Evolutionary conservation across 345 rosid species (phyloP), one percentile per base, ranked within the genome.

Genomic region (Syzygium grande): DNA sequence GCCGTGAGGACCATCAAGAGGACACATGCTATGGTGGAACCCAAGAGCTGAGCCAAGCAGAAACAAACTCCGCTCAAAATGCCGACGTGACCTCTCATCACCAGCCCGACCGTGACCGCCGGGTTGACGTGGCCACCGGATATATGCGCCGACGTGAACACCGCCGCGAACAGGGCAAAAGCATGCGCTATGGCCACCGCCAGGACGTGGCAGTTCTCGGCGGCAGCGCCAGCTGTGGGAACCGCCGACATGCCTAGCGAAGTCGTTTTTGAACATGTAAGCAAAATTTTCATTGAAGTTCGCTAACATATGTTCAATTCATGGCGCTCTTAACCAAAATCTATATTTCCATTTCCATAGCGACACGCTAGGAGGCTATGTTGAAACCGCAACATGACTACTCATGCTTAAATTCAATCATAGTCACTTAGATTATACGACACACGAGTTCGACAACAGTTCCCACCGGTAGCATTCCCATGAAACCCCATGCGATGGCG

Each of bases 41-140:
- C 90, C 34, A 84, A 84, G 19, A 86, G 65, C 59, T 89, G 90
- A n/a, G 88, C 90, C 21, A 86, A 22, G 55, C 78, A 52, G 46
- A 86, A 87, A 30, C 78, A 86, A 15, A 84, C 41, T 14, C 56
- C 88, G 21, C 86, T 41, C 21, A 86, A 34, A 84, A 87, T 46
- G 51, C 84, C 73, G 78, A 86, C 11, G 49, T 84, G 88, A 4
- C 90, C 88, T 41, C 90, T 88, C 25, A 84, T 34, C 1, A 85
- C 86, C 88, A 89, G 38, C 25, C 90, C 90, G 38, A 89, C 3
- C 58, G 88, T 86, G 6, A 89, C 88, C 0, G 90, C 88, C 1
- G 88, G 90, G 86, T 89, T 89, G 25, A 89, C 85, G 25, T 89
- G 90, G 85, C 88, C 90, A 25, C 88, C 90, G 7, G 90, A 89